phyloP scores from a whole-genome alignment of 176 grass and related monocot genomes.

The Musa troglodytarum region DNA sequence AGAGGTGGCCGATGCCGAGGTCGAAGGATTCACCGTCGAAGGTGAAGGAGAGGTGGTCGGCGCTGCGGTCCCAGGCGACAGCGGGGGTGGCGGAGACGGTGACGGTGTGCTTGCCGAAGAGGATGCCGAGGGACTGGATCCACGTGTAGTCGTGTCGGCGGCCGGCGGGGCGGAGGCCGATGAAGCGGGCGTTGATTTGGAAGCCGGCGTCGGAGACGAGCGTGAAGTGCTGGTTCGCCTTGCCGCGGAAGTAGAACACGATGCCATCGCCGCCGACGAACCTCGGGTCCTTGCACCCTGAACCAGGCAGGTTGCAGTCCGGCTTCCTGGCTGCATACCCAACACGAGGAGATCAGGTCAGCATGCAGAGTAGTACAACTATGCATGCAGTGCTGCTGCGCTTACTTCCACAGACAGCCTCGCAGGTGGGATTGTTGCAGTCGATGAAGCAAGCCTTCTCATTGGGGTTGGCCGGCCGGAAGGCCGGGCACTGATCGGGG shows the following conservation, averaged over 20 bases:
- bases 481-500: slow-evolving; percentile 26
- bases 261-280: slow-evolving; percentile 43
- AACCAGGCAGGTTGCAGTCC: slow-evolving; percentile 27
- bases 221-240: slow-evolving; percentile 31
- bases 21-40: slow-evolving; percentile 27
- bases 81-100: slow-evolving; percentile 28
- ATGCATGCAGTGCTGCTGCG: background rate
- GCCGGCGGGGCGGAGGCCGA: slow-evolving; percentile 28
- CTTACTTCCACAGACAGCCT: slow-evolving; percentile 29
- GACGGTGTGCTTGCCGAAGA: slow-evolving; percentile 30
- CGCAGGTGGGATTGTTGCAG: slow-evolving; percentile 28
- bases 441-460: slow-evolving; percentile 27
- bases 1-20: slow-evolving; percentile 17
- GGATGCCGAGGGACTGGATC: slow-evolving; percentile 40
- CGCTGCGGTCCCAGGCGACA: slow-evolving; percentile 25
- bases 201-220: slow-evolving; percentile 34
- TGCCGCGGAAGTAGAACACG: slow-evolving; percentile 49
- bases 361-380: background rate
- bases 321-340: background rate
- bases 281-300: slow-evolving; percentile 38
- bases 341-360: background rate
- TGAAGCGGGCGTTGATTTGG: slow-evolving; percentile 47
- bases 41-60: slow-evolving; percentile 31
- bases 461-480: slow-evolving; percentile 16
- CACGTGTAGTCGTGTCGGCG: slow-evolving; percentile 41